A percentile compares a stretch with the other conserved stretches of the same genome.
Evolutionary conservation across 2,329 filamentous ascomycete genomes (phyloP).

Genomic region (Talaromyces sp.): DNA sequence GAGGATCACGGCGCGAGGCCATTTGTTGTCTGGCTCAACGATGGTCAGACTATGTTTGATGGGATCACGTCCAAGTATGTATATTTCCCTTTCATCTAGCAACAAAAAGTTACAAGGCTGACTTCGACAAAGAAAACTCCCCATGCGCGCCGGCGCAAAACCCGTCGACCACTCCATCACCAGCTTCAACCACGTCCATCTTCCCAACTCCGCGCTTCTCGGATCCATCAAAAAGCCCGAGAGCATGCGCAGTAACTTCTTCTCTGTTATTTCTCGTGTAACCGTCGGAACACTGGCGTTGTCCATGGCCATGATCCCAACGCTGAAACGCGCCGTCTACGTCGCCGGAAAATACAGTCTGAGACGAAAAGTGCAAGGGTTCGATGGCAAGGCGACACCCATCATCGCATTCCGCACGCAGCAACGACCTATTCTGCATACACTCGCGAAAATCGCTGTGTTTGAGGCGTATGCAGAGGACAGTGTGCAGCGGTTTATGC

Average conservation of each 20-base stretch:
- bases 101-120: background rate
- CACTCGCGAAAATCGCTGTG: conserved; percentile 16
- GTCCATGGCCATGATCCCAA: conserved; percentile 12
- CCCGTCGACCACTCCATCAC: conserved; percentile 29
- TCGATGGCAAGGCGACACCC: conserved; percentile 10
- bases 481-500: background rate
- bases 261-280: conserved; percentile 17
- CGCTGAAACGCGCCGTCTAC: conserved; percentile 17
- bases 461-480: conserved; percentile 14
- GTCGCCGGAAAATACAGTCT: conserved; percentile 17
- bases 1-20: conserved; percentile 24
- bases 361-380: conserved; percentile 13
- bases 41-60: conserved; percentile 20
- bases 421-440: conserved; percentile 20
- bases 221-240: conserved; percentile 15
- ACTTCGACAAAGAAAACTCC: conserved; percentile 12
- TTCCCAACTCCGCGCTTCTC: conserved; percentile 23
- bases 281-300: conserved; percentile 15
- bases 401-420: conserved; percentile 22
- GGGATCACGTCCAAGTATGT: conserved; percentile 22
- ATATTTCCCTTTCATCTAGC: too few species aligned
- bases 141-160: conserved; percentile 23
- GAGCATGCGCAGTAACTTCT: conserved; percentile 22
- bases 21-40: conserved; percentile 27
- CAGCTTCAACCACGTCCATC: conserved; percentile 26